These are phyloP conservation scores for Komagataella ulmi DNA, from an alignment of 805 yeast species.

Conservation along the genomic window DNA sequence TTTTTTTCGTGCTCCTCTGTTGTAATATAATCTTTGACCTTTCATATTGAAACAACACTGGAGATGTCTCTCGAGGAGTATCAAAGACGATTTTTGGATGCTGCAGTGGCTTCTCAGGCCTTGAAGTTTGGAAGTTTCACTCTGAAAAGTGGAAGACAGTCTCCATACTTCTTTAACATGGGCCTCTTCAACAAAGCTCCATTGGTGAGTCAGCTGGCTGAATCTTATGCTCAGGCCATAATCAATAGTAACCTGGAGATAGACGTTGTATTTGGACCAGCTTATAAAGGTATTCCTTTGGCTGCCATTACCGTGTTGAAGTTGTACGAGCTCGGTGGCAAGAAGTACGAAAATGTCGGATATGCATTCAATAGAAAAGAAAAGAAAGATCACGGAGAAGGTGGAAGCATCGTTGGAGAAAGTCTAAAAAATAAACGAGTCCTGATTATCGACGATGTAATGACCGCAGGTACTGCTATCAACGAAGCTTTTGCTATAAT, in stretches of 20 bases:
- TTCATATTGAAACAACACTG: neutral
- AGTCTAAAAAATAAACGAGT: slow-evolving; percentile 57
- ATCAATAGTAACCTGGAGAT: slow-evolving; percentile 71
- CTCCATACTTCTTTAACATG: slow-evolving; percentile 94
- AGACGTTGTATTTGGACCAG: slow-evolving; percentile 92
- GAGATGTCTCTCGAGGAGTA: slow-evolving; percentile 2
- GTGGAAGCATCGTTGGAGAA: slow-evolving; percentile 88
- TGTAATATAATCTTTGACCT: neutral
- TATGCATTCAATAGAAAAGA: slow-evolving; percentile 96
- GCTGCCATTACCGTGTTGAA: slow-evolving; percentile 91
- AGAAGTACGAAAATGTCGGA: slow-evolving; percentile 56
- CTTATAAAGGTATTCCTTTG: slow-evolving; percentile 93
- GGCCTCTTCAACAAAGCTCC: slow-evolving; percentile 83
- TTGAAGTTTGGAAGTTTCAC: slow-evolving; percentile 82
- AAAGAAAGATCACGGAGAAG: slow-evolving; percentile 96
- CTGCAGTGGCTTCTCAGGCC: slow-evolving; percentile 73
- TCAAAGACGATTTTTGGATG: slow-evolving; percentile 46
- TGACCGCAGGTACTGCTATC: slow-evolving; percentile 98
- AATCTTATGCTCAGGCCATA: slow-evolving; percentile 82
- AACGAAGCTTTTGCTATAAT: slow-evolving; percentile 86
- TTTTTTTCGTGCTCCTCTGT: neutral
- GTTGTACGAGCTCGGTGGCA: slow-evolving; percentile 81
- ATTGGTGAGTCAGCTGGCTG: slow-evolving; percentile 66
- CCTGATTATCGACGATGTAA: slow-evolving; percentile 88
- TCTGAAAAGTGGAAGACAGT: slow-evolving; percentile 79